These are phyloP conservation scores for Spencermartinsiella ligniputridi DNA, from an alignment of 1,139 yeast species.

Conservation along the genomic window DNA sequence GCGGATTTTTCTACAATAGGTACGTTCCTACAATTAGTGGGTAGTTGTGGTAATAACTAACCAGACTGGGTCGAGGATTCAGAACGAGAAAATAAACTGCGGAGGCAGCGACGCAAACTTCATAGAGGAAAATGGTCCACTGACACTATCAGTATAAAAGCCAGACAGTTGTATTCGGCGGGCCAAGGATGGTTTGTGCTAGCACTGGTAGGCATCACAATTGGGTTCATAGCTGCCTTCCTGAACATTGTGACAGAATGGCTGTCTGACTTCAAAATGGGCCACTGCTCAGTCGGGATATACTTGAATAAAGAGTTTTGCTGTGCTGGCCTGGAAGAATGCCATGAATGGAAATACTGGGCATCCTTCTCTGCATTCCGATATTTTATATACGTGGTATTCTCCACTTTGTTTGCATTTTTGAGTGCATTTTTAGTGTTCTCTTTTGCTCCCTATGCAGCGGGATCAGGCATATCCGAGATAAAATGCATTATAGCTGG, in stretches of 20 bases:
- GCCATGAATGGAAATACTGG: constrained; percentile 37
- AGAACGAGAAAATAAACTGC: constrained; percentile 47
- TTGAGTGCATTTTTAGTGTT: constrained; percentile 67
- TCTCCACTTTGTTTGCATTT: constrained; percentile 60
- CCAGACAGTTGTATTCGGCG: constrained; percentile 39
- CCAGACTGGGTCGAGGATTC: constrained; percentile 85
- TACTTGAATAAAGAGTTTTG: constrained; percentile 75
- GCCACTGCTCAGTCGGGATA: constrained; percentile 68
- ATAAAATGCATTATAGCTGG: constrained; percentile 95
- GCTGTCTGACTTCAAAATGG: constrained; percentile 73
- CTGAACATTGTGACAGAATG: constrained; percentile 81
- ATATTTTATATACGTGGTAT: constrained; percentile 54
- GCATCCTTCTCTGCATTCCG: constrained; percentile 38
- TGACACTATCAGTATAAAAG: constrained; percentile 1
- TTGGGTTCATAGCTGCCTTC: constrained; percentile 80
- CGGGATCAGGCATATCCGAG: constrained; percentile 96
- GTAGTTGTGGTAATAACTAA: too few relatives aligned
- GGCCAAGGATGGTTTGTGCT: constrained; percentile 72
- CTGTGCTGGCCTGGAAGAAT: constrained; percentile 57
- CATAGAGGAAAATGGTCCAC: constrained; percentile 8
- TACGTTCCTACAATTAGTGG: too few relatives aligned
- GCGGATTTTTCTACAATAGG: constrained; percentile 34
- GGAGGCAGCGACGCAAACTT: constrained; percentile 25
- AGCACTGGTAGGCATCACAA: constrained; percentile 65
- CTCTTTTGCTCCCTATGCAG: constrained; percentile 79